phyloP scores from a whole-genome alignment of 139 green algal genomes.

The Chlorella sp. region DNA sequence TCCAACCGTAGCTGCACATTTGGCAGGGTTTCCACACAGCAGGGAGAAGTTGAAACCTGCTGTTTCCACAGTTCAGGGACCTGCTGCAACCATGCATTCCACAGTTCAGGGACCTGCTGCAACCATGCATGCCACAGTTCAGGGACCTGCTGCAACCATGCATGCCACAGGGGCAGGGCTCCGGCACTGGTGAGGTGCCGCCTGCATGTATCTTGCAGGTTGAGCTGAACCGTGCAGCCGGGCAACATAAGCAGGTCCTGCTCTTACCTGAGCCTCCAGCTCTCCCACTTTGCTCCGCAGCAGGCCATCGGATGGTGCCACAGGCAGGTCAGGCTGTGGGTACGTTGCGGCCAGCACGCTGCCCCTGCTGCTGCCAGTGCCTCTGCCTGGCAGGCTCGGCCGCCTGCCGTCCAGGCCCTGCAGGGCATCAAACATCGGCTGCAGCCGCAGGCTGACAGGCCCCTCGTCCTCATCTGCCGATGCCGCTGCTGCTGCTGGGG shows the following conservation, averaged over 20 bases:
- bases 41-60: not conserved
- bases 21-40: not conserved
- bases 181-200: not conserved
- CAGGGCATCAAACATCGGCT: constrained; percentile 15
- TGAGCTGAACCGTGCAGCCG: too few species aligned
- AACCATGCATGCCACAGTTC: too few species aligned
- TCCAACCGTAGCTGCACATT: not conserved
- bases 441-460: not conserved
- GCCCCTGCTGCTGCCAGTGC: not conserved
- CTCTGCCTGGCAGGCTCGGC: not conserved
- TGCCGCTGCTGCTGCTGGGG: not conserved
- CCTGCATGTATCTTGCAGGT: not conserved
- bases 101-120: too few species aligned
- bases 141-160: not conserved
- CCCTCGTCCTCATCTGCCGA: not conserved
- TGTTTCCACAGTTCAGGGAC: too few species aligned
- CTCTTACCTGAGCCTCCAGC: constrained; percentile 28
- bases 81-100: too few species aligned
- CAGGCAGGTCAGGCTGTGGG: not conserved
- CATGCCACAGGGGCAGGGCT: not conserved
- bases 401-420: not conserved
- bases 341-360: not conserved
- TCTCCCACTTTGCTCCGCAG: constrained; percentile 14
- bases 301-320: not conserved
- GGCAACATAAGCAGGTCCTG: too few species aligned